Percentiles rank a stretch among this genome's conserved stretches.
Evolutionary conservation across 495 filamentous ascomycete species (phyloP).

Genomic region (Penicillium pancosmium): DNA sequence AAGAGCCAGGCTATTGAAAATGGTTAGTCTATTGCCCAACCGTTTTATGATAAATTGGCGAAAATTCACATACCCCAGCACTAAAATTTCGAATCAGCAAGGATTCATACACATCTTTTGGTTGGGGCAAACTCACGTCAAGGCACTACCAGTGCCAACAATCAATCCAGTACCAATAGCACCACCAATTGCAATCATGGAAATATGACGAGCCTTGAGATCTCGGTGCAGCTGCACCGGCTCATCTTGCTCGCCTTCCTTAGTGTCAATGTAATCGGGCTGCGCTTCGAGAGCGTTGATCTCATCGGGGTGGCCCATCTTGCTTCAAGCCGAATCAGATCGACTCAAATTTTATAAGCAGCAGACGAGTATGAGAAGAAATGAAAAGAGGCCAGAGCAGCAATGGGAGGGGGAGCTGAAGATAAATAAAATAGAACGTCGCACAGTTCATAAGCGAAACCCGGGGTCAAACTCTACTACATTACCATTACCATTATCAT

Average conservation of each 20-base stretch:
- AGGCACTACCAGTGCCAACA: slow-evolving; percentile 70
- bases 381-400: not conserved
- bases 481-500: not conserved
- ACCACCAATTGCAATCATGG: slow-evolving; percentile 89
- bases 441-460: slow-evolving; percentile 13
- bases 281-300: slow-evolving; percentile 15
- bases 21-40: slow-evolving; percentile 7
- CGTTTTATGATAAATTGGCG: not conserved
- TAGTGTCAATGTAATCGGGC: slow-evolving; percentile 5
- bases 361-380: slow-evolving; percentile 3
- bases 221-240: slow-evolving; percentile 60
- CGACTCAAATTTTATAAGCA: not conserved
- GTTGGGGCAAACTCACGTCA: slow-evolving; percentile 41
- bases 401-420: not conserved
- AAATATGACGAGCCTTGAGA: slow-evolving; percentile 77
- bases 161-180: slow-evolving; percentile 79
- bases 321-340: not conserved
- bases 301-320: slow-evolving; percentile 18
- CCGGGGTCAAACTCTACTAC: slow-evolving; percentile 6
- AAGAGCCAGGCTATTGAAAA: slow-evolving; percentile 65
- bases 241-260: slow-evolving; percentile 10
- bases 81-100: slow-evolving; percentile 20
- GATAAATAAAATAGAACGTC: slow-evolving; percentile 2
- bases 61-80: slow-evolving; percentile 38
- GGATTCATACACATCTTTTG: slow-evolving; percentile 1